Percentiles rank a stretch among this genome's conserved stretches.
Conservation (phyloP, 192 early-diverging fungal species). For the Coemansia sp. region DNA sequence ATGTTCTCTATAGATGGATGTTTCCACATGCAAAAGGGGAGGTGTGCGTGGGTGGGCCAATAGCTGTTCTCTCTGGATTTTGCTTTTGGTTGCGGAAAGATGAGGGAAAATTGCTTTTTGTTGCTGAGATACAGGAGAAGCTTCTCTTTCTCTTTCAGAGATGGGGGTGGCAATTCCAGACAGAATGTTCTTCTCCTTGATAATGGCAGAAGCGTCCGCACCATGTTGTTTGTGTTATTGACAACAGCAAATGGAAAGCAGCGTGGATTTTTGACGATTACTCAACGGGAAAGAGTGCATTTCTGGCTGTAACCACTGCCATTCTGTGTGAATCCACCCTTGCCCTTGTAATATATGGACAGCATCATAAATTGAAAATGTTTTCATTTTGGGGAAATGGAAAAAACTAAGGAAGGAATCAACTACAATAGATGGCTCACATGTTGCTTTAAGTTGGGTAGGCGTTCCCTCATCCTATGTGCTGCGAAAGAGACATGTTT, state of each 20-base stretch:
- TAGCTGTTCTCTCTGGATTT: not conserved
- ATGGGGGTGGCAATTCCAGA: not conserved
- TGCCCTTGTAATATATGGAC: not conserved
- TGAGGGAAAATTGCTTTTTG: not conserved
- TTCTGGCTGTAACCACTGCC: not conserved
- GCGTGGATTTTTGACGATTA: not conserved
- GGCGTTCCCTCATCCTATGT: no score
- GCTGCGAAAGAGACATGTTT: no score
- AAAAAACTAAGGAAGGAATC: not conserved
- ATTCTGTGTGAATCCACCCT: not conserved
- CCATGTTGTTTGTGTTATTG: not conserved
- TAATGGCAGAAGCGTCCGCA: not conserved
- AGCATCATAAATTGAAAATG: not conserved
- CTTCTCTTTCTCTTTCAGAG: not conserved
- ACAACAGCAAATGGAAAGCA: not conserved
- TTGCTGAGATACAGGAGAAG: not conserved
- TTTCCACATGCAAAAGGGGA: not conserved
- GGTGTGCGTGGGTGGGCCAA: not conserved
- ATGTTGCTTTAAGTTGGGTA: not conserved
- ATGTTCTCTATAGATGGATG: not conserved
- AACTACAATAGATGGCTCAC: not conserved
- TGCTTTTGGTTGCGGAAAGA: not conserved
- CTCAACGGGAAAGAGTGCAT: not conserved
- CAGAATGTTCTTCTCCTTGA: constrained; percentile 2
- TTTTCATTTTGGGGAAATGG: not conserved